A percentile compares a stretch with the other conserved stretches of the same genome.
Conservation (phyloP, 1,284 basidiomycete species). For the Polyporus tsugae region DNA sequence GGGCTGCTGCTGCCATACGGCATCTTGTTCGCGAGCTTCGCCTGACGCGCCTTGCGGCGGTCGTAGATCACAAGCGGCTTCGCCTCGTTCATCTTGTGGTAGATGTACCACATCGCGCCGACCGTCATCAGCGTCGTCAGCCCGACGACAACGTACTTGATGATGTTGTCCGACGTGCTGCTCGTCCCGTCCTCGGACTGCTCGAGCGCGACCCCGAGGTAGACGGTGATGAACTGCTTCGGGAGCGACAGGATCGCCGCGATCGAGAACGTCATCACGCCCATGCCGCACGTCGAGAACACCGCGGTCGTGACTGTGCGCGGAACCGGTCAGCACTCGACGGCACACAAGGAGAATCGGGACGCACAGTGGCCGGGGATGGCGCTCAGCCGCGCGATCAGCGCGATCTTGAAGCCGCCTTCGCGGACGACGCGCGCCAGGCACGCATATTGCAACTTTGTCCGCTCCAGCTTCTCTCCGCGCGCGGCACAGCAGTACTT, state of each 20-base stretch:
- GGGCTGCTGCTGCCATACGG: conserved; percentile 41
- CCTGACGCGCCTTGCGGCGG: conserved; percentile 57
- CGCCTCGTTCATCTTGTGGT: conserved; percentile 75
- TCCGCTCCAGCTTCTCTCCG: conserved; percentile 77
- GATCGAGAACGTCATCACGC: conserved; percentile 71
- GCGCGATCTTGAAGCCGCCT: conserved; percentile 81
- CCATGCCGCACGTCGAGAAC: conserved; percentile 84
- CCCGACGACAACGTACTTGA: conserved; percentile 69
- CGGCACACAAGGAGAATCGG: not conserved
- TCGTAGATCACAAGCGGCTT: conserved; percentile 80
- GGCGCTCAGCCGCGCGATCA: conserved; percentile 79
- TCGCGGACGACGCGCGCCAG: conserved; percentile 80
- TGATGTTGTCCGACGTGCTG: conserved; percentile 59
- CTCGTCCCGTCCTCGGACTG: conserved; percentile 49
- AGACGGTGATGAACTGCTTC: conserved; percentile 81
- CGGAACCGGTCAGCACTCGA: not conserved
- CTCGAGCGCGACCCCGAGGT: conserved; percentile 67
- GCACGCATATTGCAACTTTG: conserved; percentile 79
- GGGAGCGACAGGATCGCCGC: conserved; percentile 81
- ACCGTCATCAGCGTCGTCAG: conserved; percentile 78
- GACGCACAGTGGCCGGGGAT: conserved; percentile 79
- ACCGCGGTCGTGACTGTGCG: conserved; percentile 71
- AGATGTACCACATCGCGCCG: conserved; percentile 86
- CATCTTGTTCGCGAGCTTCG: conserved; percentile 47
- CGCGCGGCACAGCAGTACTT: conserved; percentile 68